A percentile compares a stretch with the other conserved stretches of the same genome.
These are phyloP conservation scores for Fraxinus floribunda DNA, from an alignment of 305 asterid species.

Conservation along the genomic window DNA sequence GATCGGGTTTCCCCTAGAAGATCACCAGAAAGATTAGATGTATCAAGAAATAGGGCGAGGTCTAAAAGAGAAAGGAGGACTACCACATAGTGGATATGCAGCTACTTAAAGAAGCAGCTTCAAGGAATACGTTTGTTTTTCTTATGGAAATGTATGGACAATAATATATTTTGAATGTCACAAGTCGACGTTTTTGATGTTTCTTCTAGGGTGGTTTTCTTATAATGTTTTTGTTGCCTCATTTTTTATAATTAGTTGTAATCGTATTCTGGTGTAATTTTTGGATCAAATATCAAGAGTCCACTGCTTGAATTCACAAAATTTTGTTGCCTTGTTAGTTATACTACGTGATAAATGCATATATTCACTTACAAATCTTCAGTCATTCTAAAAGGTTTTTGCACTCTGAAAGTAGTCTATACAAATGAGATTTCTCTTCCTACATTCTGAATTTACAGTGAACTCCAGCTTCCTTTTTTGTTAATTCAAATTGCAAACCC, in stretches of 20 bases:
- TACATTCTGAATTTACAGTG: background rate
- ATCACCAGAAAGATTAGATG: slow-evolving; percentile 21
- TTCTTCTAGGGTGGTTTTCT: background rate
- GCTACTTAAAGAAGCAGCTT: background rate
- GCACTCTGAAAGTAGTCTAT: background rate
- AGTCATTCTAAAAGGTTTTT: background rate
- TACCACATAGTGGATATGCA: background rate
- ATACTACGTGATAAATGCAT: background rate
- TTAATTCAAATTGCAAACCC: background rate
- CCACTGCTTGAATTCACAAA: background rate
- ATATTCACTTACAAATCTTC: background rate
- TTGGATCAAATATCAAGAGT: background rate
- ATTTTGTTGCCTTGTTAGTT: background rate
- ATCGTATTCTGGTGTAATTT: background rate
- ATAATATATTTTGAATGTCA: background rate
- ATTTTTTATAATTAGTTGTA: background rate
- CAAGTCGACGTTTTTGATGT: background rate
- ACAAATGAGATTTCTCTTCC: background rate
- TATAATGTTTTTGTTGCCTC: background rate
- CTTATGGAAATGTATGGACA: background rate
- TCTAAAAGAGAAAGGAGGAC: background rate
- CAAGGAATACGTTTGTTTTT: background rate
- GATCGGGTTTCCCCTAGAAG: slow-evolving; percentile 26
- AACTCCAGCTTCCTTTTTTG: background rate
- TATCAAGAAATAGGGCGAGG: background rate